These are phyloP conservation scores for Epichloe bromicola DNA, from an alignment of 2,329 filamentous ascomycete species.

Conservation along the genomic window DNA sequence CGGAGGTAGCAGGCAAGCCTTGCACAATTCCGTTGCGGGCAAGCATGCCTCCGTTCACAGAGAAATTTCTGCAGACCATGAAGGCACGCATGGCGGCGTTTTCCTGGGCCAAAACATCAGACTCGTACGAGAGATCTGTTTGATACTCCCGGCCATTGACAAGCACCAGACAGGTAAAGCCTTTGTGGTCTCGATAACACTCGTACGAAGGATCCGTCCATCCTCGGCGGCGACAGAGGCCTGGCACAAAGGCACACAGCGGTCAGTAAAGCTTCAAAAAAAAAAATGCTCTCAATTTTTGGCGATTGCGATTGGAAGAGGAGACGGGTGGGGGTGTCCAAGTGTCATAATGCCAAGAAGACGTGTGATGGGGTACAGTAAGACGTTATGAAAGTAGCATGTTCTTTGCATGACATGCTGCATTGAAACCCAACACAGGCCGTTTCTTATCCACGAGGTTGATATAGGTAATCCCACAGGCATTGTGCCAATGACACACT, in stretches of 20 bases:
- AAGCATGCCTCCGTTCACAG: constrained; percentile 87
- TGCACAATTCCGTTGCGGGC: constrained; percentile 56
- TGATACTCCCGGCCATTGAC: constrained; percentile 97
- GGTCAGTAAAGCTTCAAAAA: neutral
- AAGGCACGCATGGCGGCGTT: constrained; percentile 93
- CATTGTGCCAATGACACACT: neutral
- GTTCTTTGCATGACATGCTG: neutral
- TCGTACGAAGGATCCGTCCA: constrained; percentile 89
- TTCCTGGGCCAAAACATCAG: constrained; percentile 73
- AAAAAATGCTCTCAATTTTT: neutral
- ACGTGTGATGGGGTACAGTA: neutral
- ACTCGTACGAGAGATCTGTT: constrained; percentile 74
- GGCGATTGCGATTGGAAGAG: neutral
- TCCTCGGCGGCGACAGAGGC: constrained; percentile 85
- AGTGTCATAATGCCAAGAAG: neutral
- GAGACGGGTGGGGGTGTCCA: neutral
- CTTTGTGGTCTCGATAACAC: constrained; percentile 58
- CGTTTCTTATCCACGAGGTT: neutral
- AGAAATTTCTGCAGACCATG: constrained; percentile 96
- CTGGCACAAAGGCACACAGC: constrained; percentile 30
- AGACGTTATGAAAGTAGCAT: neutral
- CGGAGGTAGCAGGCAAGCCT: constrained; percentile 42
- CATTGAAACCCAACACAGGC: neutral
- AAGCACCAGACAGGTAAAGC: constrained; percentile 80
- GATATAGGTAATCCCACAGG: neutral